Percentiles rank a stretch among this genome's conserved stretches.
These are phyloP conservation scores for Pichia sp. DNA, from an alignment of 1,139 yeast genomes.

Conservation along the genomic window DNA sequence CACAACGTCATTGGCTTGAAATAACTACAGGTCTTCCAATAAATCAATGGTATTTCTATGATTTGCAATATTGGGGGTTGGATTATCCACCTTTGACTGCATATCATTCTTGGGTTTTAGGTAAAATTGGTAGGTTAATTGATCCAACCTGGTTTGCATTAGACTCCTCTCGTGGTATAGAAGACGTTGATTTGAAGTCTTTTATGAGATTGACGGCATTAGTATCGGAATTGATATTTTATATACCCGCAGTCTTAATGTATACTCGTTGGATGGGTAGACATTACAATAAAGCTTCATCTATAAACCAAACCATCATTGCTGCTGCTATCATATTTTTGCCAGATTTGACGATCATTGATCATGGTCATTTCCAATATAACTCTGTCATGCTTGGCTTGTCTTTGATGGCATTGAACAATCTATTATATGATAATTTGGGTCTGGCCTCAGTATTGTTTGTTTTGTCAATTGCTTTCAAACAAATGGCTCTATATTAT, in stretches of 20 bases:
- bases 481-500: slow-evolving; percentile 93
- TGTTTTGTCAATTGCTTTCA: slow-evolving; percentile 70
- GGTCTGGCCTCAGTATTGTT: slow-evolving; percentile 73
- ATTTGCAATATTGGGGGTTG: slow-evolving; percentile 89
- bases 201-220: slow-evolving; percentile 80
- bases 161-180: slow-evolving; percentile 66
- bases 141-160: slow-evolving; percentile 72
- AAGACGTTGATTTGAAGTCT: slow-evolving; percentile 56
- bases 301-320: slow-evolving; percentile 71
- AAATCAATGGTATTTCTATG: slow-evolving; percentile 79
- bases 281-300: slow-evolving; percentile 37
- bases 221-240: slow-evolving; percentile 63
- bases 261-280: slow-evolving; percentile 63
- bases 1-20: slow-evolving; percentile 98
- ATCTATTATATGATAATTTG: slow-evolving; percentile 55
- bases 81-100: slow-evolving; percentile 98
- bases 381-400: slow-evolving; percentile 92
- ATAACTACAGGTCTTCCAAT: slow-evolving; percentile 72
- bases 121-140: slow-evolving; percentile 58
- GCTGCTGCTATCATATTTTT: slow-evolving; percentile 71
- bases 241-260: slow-evolving; percentile 73
- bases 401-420: slow-evolving; percentile 58
- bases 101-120: slow-evolving; percentile 77
- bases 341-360: slow-evolving; percentile 77
- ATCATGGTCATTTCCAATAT: slow-evolving; percentile 96